Base-by-base conservation (phyloP, 257 asterid genomes). In the Solanum arcanum region DNA sequence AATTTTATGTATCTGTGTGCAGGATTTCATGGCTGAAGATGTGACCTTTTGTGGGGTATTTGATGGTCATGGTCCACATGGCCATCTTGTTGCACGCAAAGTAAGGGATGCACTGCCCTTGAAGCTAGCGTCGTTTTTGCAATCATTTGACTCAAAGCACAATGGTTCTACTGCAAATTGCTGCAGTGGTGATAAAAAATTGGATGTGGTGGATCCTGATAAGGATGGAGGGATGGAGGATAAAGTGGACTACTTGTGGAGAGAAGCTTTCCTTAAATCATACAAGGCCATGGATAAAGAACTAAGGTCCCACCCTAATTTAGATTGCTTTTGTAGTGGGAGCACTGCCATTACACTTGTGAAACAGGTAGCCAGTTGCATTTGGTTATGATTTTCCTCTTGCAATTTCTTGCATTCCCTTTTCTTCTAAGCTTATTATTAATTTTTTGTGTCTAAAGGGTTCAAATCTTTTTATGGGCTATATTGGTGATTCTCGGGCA, bases 251-350 rank as follows among this genome's bases (percentile, higher is more conserved):
- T 83, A 91, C 1, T 76, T 77, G 86, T 97, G 98, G 99, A 91
- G 95, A 88, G 99, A 97, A 91, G 96, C 99, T 88, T 95, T 95
- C 89, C 95, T 97, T 18, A 95, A 94, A 88, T 90, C 99, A 49
- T 97, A 89, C 89, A 97, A 94, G 92, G 93, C 97, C 35, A 97
- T 97, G 99, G 99, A 97, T 88, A 97, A 94, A 89, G 99, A 97
- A 77, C 89, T 97, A 88, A 94, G 96, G 92, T 94, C 98, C 37
- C 97, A 95, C 87, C 95, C 98, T 70, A 97, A 92, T 91, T 60
- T 97, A 69, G 99, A 97, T 91, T 97, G 99, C 94, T 97, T 95
- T 88, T 97, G 99, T 91, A 97, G 99, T 83, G 99, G 99, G 80
- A 95, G 99, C 95, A 97, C 99, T 62, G 97, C 98, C n/a, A 94